Percentiles rank a stretch among this genome's conserved stretches.
Conservation (phyloP, 495 filamentous ascomycete genomes). For the Viridothelium virens region DNA sequence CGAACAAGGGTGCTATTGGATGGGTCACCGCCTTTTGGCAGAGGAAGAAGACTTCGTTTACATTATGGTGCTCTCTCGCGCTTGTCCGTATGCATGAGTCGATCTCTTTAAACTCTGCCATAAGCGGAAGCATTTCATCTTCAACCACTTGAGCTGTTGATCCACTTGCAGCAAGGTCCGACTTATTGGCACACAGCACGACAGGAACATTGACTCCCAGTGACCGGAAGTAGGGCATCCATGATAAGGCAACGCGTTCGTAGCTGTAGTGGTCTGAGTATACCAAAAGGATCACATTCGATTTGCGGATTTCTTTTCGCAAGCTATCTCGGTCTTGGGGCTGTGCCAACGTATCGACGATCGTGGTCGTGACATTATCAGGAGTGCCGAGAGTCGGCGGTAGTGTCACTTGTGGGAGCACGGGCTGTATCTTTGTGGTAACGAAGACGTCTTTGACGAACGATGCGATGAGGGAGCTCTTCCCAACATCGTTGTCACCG, state of each 20-base stretch:
- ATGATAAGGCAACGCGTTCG: slow-evolving; percentile 92
- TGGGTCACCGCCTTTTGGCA: slow-evolving; percentile 99
- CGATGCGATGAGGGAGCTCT: slow-evolving; percentile 64
- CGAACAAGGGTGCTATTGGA: slow-evolving; percentile 91
- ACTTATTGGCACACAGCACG: slow-evolving; percentile 93
- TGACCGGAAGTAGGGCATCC: slow-evolving; percentile 94
- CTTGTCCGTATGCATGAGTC: slow-evolving; percentile 95
- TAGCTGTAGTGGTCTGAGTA: slow-evolving; percentile 99
- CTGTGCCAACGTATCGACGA: slow-evolving; percentile 92
- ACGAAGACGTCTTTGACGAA: slow-evolving; percentile 94
- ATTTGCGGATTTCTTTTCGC: slow-evolving; percentile 88
- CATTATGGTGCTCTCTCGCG: slow-evolving; percentile 87
- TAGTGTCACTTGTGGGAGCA: slow-evolving; percentile 89
- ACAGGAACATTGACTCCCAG: slow-evolving; percentile 96
- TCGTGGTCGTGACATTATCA: slow-evolving; percentile 90
- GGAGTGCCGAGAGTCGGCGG: slow-evolving; percentile 80
- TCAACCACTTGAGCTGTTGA: slow-evolving; percentile 74
- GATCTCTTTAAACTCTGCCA: slow-evolving; percentile 98
- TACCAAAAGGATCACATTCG: slow-evolving; percentile 93
- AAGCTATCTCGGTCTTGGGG: slow-evolving; percentile 85
- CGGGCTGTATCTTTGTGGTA: slow-evolving; percentile 83
- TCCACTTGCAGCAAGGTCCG: slow-evolving; percentile 61
- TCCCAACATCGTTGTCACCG: slow-evolving; percentile 74
- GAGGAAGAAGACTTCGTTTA: slow-evolving; percentile 94
- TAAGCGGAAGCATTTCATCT: slow-evolving; percentile 96